Evolutionary conservation across 2,329 filamentous ascomycete genomes (phyloP).

Genomic region (Ceratocystis albifundus): DNA sequence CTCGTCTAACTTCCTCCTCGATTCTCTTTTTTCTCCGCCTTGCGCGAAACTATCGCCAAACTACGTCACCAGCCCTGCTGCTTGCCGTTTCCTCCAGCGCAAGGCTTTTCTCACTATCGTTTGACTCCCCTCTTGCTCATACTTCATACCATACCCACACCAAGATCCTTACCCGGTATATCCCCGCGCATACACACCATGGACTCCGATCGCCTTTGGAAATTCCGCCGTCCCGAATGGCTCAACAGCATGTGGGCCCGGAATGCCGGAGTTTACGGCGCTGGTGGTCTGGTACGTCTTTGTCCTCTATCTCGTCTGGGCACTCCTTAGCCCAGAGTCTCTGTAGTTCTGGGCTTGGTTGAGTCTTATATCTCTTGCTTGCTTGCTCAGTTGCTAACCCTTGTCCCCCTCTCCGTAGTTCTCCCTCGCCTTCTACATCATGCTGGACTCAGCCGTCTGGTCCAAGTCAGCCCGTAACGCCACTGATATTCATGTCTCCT

Average conservation of each 20-base stretch:
- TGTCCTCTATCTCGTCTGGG: background rate
- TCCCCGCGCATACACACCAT: slow-evolving; percentile 30
- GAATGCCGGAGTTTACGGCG: slow-evolving; percentile 50
- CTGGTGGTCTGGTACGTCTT: slow-evolving; percentile 49
- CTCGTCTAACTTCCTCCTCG: background rate
- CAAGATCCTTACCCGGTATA: background rate
- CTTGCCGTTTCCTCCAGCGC: slow-evolving; percentile 3
- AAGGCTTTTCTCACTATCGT: background rate
- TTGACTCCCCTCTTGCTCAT: background rate
- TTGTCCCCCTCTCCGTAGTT: slow-evolving; percentile 36
- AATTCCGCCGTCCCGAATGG: slow-evolving; percentile 56
- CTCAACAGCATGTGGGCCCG: slow-evolving; percentile 53
- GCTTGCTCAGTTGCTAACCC: background rate
- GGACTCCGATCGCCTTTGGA: slow-evolving; percentile 56
- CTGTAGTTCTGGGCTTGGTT: background rate
- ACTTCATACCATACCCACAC: background rate
- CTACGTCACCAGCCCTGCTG: slow-evolving; percentile 17
- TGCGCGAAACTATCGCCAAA: slow-evolving; percentile 9
- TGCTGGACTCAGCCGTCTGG: slow-evolving; percentile 57
- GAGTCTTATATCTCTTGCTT: background rate
- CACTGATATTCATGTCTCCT: slow-evolving; percentile 50
- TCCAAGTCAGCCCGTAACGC: slow-evolving; percentile 50
- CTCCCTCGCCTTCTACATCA: slow-evolving; percentile 56
- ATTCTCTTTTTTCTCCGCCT: background rate
- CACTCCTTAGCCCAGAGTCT: background rate